Evolutionary conservation across 306 rosid genomes (phyloP).

Genomic region (Cicer arietinum): DNA sequence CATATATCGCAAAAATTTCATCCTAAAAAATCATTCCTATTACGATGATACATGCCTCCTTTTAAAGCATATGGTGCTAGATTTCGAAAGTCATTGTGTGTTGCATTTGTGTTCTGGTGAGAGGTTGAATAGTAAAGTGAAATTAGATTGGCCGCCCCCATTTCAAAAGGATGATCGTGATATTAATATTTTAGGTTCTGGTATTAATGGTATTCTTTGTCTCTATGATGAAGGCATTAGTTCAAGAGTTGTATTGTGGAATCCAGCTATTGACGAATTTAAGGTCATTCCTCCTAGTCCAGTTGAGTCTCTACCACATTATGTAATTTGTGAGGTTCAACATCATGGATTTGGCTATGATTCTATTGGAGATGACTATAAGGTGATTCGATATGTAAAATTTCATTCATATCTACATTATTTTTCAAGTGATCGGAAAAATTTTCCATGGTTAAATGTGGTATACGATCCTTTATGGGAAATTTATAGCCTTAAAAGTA

Average conservation of each 20-base stretch:
- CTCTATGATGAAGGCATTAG: not conserved
- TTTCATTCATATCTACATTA: not conserved
- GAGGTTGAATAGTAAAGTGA: not conserved
- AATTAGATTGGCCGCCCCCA: not conserved
- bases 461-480: not conserved
- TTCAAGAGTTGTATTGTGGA: not conserved
- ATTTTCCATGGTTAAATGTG: not conserved
- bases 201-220: not conserved
- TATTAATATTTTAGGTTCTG: not conserved
- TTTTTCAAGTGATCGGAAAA: too few relatives aligned
- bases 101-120: not conserved
- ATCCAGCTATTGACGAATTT: not conserved
- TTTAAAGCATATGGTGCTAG: not conserved
- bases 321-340: not conserved
- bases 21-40: not conserved
- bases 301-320: not conserved
- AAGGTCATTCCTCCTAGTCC: not conserved
- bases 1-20: not conserved
- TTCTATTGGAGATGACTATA: not conserved
- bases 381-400: not conserved
- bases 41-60: not conserved
- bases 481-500: not conserved
- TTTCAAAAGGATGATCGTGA: not conserved
- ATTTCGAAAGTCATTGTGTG: not conserved
- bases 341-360: constrained; percentile 2